Evolutionary conservation across 768 basidiomycete genomes (phyloP), one percentile per base, ranked within the genome.

Genomic region (Suillus hirtellus): DNA sequence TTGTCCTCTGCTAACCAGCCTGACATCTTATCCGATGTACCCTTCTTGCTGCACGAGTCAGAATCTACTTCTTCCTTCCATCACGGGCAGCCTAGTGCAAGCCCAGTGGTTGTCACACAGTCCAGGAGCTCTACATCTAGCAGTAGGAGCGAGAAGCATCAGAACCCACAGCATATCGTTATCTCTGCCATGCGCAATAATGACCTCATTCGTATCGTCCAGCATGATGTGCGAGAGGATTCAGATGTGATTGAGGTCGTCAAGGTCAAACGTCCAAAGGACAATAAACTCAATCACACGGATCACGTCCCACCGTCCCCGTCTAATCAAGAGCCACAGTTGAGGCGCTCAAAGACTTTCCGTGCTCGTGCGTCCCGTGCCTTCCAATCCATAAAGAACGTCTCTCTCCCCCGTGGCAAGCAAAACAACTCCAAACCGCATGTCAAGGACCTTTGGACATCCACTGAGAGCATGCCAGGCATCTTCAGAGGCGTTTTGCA

Each of bases 241-340:
- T 72, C 69, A 43, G 86, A 86, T 67, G 80, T 88, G 42, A 75
- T 87, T 15, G 87, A 89, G 70, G 82, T 88, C 37, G 77, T 88
- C 44, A 86, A 85, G 69, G 81, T 88, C 63, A 78, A 81, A 66
- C 81, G 85, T 43, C 50, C 50, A 47, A 71, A 73, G 56, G 73
- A 72, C 21, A 19, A 58, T 31, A 42, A 42, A 58, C 31, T 6
- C 55, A 56, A 24, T 40, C 21, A 24, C 38, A 17, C 55, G 31
- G 38, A 58, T 42, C 40, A 58, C 9, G 6, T 24, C 17, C 60
- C 55, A 4, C 37, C 40, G 2, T 59, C 61, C 56, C 35, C 58
- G 12, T 31, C 58, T 11, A 75, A 75, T 21, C 62, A 38, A 34
- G 72, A 72, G 64, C 46, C 35, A 53, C 68, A 70, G 12, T 54